A percentile compares a stretch with the other conserved stretches of the same genome.
These are phyloP conservation scores for Ilyonectria sp. DNA, from an alignment of 2,329 filamentous ascomycete species.

Conservation along the genomic window DNA sequence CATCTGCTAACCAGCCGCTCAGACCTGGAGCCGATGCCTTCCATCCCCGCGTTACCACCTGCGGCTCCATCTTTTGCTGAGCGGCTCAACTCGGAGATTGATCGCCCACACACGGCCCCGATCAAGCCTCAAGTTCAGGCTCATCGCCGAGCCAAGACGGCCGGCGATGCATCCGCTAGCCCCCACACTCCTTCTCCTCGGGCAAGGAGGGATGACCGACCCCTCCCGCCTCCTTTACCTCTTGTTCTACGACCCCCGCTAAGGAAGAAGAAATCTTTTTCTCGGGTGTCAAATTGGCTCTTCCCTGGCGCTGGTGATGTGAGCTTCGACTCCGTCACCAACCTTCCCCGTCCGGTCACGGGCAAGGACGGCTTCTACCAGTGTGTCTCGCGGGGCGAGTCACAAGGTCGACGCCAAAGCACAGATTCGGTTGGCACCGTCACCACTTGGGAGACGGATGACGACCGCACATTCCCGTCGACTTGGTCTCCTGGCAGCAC, in stretches of 20 bases:
- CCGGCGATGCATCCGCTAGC: slow-evolving; percentile 48
- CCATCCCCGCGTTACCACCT: slow-evolving; percentile 71
- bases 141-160: slow-evolving; percentile 49
- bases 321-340: slow-evolving; percentile 68
- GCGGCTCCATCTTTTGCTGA: slow-evolving; percentile 71
- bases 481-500: slow-evolving; percentile 66
- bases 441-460: slow-evolving; percentile 66
- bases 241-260: slow-evolving; percentile 72
- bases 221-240: slow-evolving; percentile 70
- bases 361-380: slow-evolving; percentile 72
- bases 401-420: slow-evolving; percentile 54
- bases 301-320: slow-evolving; percentile 61
- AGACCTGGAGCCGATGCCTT: slow-evolving; percentile 68
- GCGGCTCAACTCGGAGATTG: slow-evolving; percentile 64
- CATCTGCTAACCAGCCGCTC: slow-evolving; percentile 35
- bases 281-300: slow-evolving; percentile 73
- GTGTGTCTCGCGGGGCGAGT: slow-evolving; percentile 60
- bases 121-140: slow-evolving; percentile 52
- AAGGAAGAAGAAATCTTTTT: slow-evolving; percentile 78
- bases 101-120: slow-evolving; percentile 54
- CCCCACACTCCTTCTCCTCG: slow-evolving; percentile 46
- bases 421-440: slow-evolving; percentile 63
- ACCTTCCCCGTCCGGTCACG: slow-evolving; percentile 67
- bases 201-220: slow-evolving; percentile 51
- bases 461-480: slow-evolving; percentile 63